These are phyloP conservation scores for Truncatella angustata DNA, from an alignment of 2,329 filamentous ascomycete genomes.

Conservation along the genomic window DNA sequence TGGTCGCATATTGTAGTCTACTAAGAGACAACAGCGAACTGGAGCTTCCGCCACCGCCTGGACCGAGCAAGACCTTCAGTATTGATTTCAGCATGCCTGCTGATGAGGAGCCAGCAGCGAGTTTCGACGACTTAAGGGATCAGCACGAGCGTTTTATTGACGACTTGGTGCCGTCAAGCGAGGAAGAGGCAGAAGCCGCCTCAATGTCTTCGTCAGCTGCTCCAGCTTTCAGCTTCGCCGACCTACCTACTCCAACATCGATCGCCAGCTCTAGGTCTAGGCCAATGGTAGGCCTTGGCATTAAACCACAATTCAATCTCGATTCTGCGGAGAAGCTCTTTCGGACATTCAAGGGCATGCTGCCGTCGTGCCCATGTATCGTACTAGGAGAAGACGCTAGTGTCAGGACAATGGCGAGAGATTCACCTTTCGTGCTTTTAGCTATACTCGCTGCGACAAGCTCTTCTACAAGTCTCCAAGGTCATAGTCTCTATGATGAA, in stretches of 20 bases:
- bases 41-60: conserved; percentile 30
- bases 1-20: not conserved
- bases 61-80: conserved; percentile 49
- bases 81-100: conserved; percentile 49
- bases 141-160: conserved; percentile 42
- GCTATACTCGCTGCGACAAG: conserved; percentile 52
- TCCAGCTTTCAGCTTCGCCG: conserved; percentile 23
- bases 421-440: conserved; percentile 52
- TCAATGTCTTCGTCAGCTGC: conserved; percentile 10
- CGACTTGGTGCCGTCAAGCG: conserved; percentile 32
- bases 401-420: conserved; percentile 41
- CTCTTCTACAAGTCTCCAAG: conserved; percentile 45
- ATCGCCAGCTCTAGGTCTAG: conserved; percentile 25
- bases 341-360: conserved; percentile 40
- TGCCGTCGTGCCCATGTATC: conserved; percentile 42
- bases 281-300: conserved; percentile 37
- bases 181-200: conserved; percentile 20
- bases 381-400: conserved; percentile 37
- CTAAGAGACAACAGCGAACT: conserved; percentile 13
- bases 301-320: conserved; percentile 54
- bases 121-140: conserved; percentile 41
- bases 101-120: conserved; percentile 34
- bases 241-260: conserved; percentile 23
- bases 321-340: conserved; percentile 49
- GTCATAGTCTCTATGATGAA: conserved; percentile 53